Conservation (phyloP, 2,329 filamentous ascomycete genomes). For the Epichloe scottii region DNA sequence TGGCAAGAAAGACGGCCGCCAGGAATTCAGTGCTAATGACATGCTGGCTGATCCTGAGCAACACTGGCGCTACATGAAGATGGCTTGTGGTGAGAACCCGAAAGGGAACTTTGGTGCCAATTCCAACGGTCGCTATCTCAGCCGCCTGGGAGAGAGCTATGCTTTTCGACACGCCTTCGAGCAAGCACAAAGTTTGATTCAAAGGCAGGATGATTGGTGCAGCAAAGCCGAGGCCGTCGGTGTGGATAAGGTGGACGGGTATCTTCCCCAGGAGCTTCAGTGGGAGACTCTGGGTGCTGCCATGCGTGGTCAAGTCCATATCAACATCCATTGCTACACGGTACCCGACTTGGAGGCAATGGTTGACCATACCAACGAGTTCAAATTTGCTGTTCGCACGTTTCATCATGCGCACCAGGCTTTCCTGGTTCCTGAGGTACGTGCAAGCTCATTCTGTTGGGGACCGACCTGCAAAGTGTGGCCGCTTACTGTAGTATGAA, state of each 20-base stretch:
- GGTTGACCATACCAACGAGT: slow-evolving; percentile 59
- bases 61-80: slow-evolving; percentile 61
- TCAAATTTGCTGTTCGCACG: slow-evolving; percentile 51
- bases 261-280: slow-evolving; percentile 50
- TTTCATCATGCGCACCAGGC: slow-evolving; percentile 62
- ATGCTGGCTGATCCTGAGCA: slow-evolving; percentile 54
- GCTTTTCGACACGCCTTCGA: slow-evolving; percentile 57
- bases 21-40: slow-evolving; percentile 49
- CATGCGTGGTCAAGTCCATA: slow-evolving; percentile 52
- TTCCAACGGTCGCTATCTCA: slow-evolving; percentile 36
- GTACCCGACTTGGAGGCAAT: slow-evolving; percentile 57
- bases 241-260: slow-evolving; percentile 36
- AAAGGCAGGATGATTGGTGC: slow-evolving; percentile 58
- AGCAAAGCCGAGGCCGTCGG: slow-evolving; percentile 38
- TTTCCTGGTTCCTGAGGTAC: slow-evolving; percentile 50
- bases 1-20: slow-evolving; percentile 43
- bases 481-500: not conserved
- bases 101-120: slow-evolving; percentile 41
- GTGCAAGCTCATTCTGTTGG: slow-evolving; percentile 2
- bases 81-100: slow-evolving; percentile 62
- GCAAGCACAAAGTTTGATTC: slow-evolving; percentile 42
- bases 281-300: slow-evolving; percentile 53
- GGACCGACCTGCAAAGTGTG: not conserved
- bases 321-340: slow-evolving; percentile 63
- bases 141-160: slow-evolving; percentile 56